These are phyloP conservation scores for Cyclotella choctawhatcheeana DNA, from an alignment of 108 stramenopile genomes.

Conservation along the genomic window DNA sequence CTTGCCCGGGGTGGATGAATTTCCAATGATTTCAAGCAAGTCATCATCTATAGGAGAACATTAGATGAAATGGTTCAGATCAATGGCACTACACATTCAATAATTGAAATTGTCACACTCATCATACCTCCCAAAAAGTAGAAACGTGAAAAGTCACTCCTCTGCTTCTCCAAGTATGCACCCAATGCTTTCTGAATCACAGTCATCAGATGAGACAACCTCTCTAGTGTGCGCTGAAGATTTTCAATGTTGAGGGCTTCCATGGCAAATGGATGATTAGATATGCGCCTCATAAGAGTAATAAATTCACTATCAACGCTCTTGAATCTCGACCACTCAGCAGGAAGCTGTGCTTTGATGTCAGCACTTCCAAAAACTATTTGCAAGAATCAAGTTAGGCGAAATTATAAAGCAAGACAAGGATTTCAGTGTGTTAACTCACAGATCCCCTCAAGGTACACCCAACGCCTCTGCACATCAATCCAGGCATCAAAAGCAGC, in stretches of 20 bases:
- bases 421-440: background rate
- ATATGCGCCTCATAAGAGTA: slow-evolving; percentile 89
- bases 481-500: slow-evolving; percentile 96
- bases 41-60: slow-evolving; percentile 88
- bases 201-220: slow-evolving; percentile 86
- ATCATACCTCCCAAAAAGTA: slow-evolving; percentile 92
- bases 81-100: background rate
- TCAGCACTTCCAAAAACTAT: slow-evolving; percentile 89
- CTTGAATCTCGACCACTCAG: slow-evolving; percentile 95
- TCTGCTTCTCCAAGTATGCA: slow-evolving; percentile 96
- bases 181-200: slow-evolving; percentile 97
- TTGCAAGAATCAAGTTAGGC: background rate
- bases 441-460: slow-evolving; percentile 96
- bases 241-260: slow-evolving; percentile 92
- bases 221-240: slow-evolving; percentile 90
- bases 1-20: slow-evolving; percentile 91
- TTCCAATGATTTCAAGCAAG: slow-evolving; percentile 98
- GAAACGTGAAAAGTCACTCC: slow-evolving; percentile 95
- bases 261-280: slow-evolving; percentile 86
- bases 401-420: background rate
- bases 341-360: slow-evolving; percentile 96
- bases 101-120: background rate
- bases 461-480: slow-evolving; percentile 97
- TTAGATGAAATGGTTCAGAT: background rate
- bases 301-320: slow-evolving; percentile 95